A percentile compares a stretch with the other conserved stretches of the same genome.
Evolutionary conservation across 1,284 basidiomycete genomes (phyloP).

Genomic region (Trichosporon sp.): DNA sequence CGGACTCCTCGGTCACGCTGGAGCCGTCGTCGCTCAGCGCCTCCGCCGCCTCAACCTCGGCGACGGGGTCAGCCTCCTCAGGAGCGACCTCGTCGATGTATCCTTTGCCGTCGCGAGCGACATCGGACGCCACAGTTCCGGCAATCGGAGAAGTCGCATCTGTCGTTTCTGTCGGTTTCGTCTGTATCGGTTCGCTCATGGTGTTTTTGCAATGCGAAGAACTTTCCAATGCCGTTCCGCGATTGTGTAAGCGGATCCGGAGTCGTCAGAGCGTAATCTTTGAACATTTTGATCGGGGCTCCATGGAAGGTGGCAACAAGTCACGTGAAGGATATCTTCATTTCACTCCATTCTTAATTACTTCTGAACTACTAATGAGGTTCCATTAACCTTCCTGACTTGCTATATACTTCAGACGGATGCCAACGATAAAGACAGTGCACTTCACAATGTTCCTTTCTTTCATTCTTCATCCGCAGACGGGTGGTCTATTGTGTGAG

Average conservation of each 20-base stretch:
- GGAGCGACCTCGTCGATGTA: conserved; percentile 39
- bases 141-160: neutral
- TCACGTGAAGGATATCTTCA: conserved; percentile 7
- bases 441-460: neutral
- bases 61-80: conserved; percentile 19
- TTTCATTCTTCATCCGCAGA: neutral
- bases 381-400: neutral
- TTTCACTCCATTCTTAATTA: neutral
- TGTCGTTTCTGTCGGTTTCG: neutral
- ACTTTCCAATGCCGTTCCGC: neutral
- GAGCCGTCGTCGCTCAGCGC: conserved; percentile 34
- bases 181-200: conserved; percentile 18
- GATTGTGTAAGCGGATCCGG: conserved; percentile 7
- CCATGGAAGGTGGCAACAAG: conserved; percentile 21
- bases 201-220: conserved; percentile 1
- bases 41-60: conserved; percentile 11
- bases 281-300: conserved; percentile 19
- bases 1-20: conserved; percentile 39
- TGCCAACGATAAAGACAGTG: neutral
- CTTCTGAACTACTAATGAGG: neutral
- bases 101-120: conserved; percentile 29
- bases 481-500: neutral
- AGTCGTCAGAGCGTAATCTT: neutral
- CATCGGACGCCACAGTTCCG: neutral
- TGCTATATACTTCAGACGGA: neutral